Percentiles rank a stretch among this genome's conserved stretches.
phyloP scores from a whole-genome alignment of 495 filamentous ascomycete species.

The Pyronema domesticum region DNA sequence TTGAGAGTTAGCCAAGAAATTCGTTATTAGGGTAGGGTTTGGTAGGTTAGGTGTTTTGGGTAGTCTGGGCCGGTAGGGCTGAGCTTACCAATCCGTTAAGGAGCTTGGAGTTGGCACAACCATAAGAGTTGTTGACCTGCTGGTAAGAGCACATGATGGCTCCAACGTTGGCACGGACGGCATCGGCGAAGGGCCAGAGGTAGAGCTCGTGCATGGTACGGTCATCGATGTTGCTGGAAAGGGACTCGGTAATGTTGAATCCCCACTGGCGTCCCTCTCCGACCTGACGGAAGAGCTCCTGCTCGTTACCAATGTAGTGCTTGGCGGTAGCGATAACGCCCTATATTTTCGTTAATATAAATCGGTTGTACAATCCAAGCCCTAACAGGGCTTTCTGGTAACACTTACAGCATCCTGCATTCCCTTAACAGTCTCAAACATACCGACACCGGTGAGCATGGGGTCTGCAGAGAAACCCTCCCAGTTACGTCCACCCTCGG shows the following conservation, averaged over 20 bases:
- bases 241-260: slow-evolving; percentile 35
- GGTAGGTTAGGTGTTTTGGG: slow-evolving; percentile 55
- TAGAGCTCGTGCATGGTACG: slow-evolving; percentile 90
- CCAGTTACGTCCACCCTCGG: slow-evolving; percentile 82
- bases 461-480: slow-evolving; percentile 63
- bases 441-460: slow-evolving; percentile 53
- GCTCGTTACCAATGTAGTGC: slow-evolving; percentile 44
- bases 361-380: background rate
- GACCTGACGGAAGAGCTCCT: slow-evolving; percentile 68
- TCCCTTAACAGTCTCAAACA: slow-evolving; percentile 58
- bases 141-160: slow-evolving; percentile 92
- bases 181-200: slow-evolving; percentile 72
- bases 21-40: slow-evolving; percentile 48
- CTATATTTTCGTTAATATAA: background rate
- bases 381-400: background rate
- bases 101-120: slow-evolving; percentile 63
- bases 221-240: slow-evolving; percentile 81
- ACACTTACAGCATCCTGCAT: slow-evolving; percentile 46
- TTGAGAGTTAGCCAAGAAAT: slow-evolving; percentile 35
- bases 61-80: slow-evolving; percentile 3
- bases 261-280: slow-evolving; percentile 32
- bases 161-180: slow-evolving; percentile 58
- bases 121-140: slow-evolving; percentile 74
- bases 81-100: slow-evolving; percentile 38
- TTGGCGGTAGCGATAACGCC: slow-evolving; percentile 71